Evolutionary conservation across 768 basidiomycete genomes (phyloP), one percentile per base, ranked within the genome.

Genomic region (Pluteus cervinus): DNA sequence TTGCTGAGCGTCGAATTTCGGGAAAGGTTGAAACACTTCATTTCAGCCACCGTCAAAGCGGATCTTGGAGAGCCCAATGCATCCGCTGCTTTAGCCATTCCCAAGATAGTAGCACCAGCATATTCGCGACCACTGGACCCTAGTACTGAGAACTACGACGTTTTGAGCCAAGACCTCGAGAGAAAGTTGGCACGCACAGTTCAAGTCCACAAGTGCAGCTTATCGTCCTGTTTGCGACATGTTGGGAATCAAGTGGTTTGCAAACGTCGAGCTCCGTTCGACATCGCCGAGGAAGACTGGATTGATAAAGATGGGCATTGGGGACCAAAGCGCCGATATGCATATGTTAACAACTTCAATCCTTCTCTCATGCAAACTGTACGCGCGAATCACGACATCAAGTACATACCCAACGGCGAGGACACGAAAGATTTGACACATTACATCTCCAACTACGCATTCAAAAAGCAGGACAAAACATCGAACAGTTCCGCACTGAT

Each of bases 401-500:
- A 73, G 35, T 34, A 71, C 0, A 36, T 73, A 0, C 51, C 56
- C 3, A 60, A 58, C 36, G 61, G 57, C 0, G 15, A 5, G 0
- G 61, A 65, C 1, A 69, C 65, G 0, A 54, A 49, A 17, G 48
- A 56, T 3, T 41, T 66, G 0, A 48, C 57, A 0, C 66, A 48
- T 34, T 75, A 75, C 31, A 52, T 63, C 1, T 60, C 63, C 0
- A 44, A 38, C 1, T 73, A 73, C 38, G 47, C 57, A 0, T 53
- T 61, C 0, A 75, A 75, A 44, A 66, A 65, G 28, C 66, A 70
- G 34, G 31, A 38, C 6, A 43, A 46, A 7, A 45, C 53, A 0
- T 54, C 47, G 20, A 73, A 73, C 32, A 25, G 49, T 3, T 61
- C 66, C 0, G 68, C 70, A 1, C 15, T 73, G 0, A 17, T 72